Evolutionary conservation across 345 rosid genomes (phyloP), one percentile per base, ranked within the genome.

Genomic region (Cardiospermum halicacabum): DNA sequence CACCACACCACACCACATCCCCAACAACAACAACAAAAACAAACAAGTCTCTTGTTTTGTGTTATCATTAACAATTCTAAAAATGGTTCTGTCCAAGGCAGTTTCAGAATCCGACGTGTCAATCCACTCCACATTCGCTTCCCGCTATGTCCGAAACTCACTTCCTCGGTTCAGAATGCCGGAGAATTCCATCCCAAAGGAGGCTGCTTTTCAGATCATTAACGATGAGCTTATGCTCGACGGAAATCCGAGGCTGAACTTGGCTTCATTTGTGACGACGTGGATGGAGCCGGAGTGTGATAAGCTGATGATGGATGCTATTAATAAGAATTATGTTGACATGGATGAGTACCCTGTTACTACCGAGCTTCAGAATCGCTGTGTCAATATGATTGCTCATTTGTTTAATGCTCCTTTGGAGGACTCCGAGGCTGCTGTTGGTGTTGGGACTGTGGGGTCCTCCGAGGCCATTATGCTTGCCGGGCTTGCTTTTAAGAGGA

Each of bases 281-380:
- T 76, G 80, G 80, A 76, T 76, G 80, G 80, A 76, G 60, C 80
- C 80, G 3, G 80, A 76, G 58, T 76, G 80, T 25, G 80, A 76
- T 15, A 72, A 69, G 74, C 80, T 76, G 27, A 76, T 76, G 18
- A 76, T 76, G 80, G 77, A 69, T 55, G 16, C 60, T 42, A 56
- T 56, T 19, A 56, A 56, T 18, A 53, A 53, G 57, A 50, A 50
- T 28, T 50, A 50, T 8, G 55, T 50, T 2, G 55, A 50, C 55
- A 54, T 54, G 58, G 58, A 56, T 31, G 60, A 56, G 62, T 76
- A 76, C 69, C 80, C 80, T 5, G 77, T 76, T 7, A 76, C 80
- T 48, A 76, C 80, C 5, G 77, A 76, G 69, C 74, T 76, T 51
- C 80, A 75, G 80, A 77, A 77, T 36, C 71, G 80, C 3, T 77